Evolutionary conservation across 306 rosid species (phyloP).

Genomic region (Cyamopsis tetragonoloba): DNA sequence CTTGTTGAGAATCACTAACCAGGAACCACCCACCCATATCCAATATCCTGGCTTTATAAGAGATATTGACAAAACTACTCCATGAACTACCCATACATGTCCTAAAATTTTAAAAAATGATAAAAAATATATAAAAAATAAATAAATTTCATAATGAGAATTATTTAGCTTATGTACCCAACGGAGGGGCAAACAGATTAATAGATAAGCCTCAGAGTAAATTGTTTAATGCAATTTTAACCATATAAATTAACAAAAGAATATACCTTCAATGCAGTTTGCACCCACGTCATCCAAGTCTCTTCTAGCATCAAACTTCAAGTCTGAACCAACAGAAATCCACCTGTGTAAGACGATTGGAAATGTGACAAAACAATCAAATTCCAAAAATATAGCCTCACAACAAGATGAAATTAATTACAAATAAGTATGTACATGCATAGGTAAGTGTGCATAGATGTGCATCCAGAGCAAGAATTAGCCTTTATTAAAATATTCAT

Average conservation of each 20-base stretch:
- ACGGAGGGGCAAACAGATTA: neutral
- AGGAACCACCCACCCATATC: slow-evolving; percentile 1
- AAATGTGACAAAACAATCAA: slow-evolving; percentile 32
- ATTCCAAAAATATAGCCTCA: slow-evolving; percentile 1
- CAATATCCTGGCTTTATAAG: neutral
- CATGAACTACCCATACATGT: neutral
- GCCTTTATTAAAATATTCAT: neutral
- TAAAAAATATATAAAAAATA: neutral
- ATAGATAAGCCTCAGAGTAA: neutral
- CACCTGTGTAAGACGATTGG: slow-evolving; percentile 66
- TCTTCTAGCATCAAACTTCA: slow-evolving; percentile 97
- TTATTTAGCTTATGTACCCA: neutral
- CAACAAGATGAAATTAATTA: neutral
- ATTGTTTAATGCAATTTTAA: neutral
- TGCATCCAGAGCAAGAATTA: slow-evolving; percentile 11
- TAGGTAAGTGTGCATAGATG: neutral
- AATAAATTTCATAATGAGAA: neutral
- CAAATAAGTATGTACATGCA: neutral
- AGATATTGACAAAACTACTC: slow-evolving; percentile 4
- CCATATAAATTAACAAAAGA: slow-evolving; percentile 8
- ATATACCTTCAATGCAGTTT: slow-evolving; percentile 59
- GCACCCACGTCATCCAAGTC: slow-evolving; percentile 97
- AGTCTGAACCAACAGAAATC: slow-evolving; percentile 99
- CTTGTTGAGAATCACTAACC: slow-evolving; percentile 6
- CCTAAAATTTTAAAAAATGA: neutral